These are phyloP conservation scores for Ustilago hordei DNA, from an alignment of 1,284 basidiomycete species.

Conservation along the genomic window DNA sequence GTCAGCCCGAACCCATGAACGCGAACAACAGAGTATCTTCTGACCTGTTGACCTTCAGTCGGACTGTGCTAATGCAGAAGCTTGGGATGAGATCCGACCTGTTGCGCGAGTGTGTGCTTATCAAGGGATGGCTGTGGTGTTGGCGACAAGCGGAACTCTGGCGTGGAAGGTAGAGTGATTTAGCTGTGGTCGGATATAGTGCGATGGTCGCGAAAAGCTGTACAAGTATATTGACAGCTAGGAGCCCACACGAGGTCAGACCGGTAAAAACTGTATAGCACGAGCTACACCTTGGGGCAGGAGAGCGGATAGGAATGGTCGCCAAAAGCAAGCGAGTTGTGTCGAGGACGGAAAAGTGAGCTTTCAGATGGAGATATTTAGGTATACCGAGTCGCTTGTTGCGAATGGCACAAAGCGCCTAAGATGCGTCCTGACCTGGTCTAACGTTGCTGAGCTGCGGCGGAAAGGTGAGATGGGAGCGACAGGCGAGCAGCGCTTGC, in stretches of 20 bases:
- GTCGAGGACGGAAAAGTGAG: not conserved
- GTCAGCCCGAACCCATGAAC: too few species aligned
- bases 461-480: not conserved
- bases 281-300: not conserved
- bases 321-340: not conserved
- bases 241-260: too few species aligned
- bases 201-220: not conserved
- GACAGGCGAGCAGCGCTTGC: not conserved
- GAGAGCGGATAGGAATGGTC: not conserved
- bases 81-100: not conserved
- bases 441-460: not conserved
- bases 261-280: not conserved
- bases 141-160: not conserved
- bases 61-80: not conserved
- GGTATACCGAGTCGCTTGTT: not conserved
- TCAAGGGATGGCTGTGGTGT: not conserved
- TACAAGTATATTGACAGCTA: not conserved
- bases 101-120: not conserved
- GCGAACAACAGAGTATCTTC: too few species aligned
- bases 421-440: not conserved
- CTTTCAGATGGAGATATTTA: not conserved
- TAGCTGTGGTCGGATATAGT: not conserved
- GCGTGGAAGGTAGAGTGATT: not conserved
- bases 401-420: not conserved
- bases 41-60: too few species aligned